Evolutionary conservation across 805 yeast genomes (phyloP).

Genomic region (Starmerella scarabaei): DNA sequence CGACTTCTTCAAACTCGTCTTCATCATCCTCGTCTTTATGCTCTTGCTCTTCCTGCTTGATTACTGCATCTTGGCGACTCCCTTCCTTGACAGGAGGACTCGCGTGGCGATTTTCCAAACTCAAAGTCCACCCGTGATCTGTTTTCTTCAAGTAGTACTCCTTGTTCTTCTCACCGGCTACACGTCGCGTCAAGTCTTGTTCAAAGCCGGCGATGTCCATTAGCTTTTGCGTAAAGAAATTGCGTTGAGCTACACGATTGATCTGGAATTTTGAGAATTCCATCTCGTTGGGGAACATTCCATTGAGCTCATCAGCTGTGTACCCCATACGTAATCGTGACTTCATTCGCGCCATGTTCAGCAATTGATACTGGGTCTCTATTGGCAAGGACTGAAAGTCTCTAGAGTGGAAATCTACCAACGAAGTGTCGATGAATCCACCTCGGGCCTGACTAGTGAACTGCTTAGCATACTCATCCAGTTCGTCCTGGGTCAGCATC

Average conservation of each 20-base stretch:
- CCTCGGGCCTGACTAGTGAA: constrained; percentile 41
- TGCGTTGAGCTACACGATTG: constrained; percentile 81
- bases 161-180: constrained; percentile 72
- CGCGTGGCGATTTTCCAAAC: constrained; percentile 38
- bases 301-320: constrained; percentile 72
- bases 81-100: constrained; percentile 19
- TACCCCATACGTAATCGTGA: constrained; percentile 94
- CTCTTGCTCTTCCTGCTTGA: constrained; percentile 9
- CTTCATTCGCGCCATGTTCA: constrained; percentile 67
- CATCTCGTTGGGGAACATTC: constrained; percentile 68
- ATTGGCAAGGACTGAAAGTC: constrained; percentile 69
- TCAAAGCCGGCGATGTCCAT: constrained; percentile 78
- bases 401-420: constrained; percentile 70
- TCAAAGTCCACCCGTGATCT: constrained; percentile 73
- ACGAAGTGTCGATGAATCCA: constrained; percentile 30
- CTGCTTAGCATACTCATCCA: constrained; percentile 44
- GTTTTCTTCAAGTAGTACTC: constrained; percentile 63
- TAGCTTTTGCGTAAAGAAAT: constrained; percentile 73
- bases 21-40: constrained; percentile 34
- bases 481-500: constrained; percentile 60
- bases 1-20: constrained; percentile 63
- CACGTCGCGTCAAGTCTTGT: constrained; percentile 36
- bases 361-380: constrained; percentile 74
- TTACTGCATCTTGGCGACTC: no score
- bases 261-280: constrained; percentile 91